phyloP scores from a whole-genome alignment of 129 eudicot genomes.

The Ambrosia trifida region DNA sequence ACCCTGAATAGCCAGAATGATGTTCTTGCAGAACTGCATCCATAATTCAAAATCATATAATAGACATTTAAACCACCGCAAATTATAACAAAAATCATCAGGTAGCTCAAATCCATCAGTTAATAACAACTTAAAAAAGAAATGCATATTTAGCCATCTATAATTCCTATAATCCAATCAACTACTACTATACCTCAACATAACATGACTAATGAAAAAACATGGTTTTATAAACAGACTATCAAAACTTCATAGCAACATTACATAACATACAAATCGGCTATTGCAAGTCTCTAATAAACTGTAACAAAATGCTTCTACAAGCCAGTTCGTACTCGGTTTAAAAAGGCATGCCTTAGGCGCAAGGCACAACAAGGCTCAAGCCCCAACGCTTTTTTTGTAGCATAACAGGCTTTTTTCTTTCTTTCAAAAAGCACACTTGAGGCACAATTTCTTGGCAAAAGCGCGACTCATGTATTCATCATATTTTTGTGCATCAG shows the following conservation, averaged over 20 bases:
- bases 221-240: not conserved
- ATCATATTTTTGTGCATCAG: no score
- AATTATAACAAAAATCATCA: not conserved
- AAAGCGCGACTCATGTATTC: no score
- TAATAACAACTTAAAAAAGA: not conserved
- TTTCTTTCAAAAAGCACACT: no score
- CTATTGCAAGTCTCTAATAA: not conserved
- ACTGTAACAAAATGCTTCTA: not conserved
- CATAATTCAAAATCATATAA: constrained; percentile 11
- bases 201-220: not conserved
- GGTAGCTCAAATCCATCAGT: not conserved
- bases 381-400: no score
- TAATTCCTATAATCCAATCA: not conserved
- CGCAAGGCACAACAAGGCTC: no score
- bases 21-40: constrained; percentile 94
- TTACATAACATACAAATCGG: not conserved
- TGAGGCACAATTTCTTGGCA: no score
- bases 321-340: not conserved
- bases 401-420: no score
- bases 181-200: not conserved
- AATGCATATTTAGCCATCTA: not conserved
- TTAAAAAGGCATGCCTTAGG: no score
- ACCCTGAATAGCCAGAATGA: constrained; percentile 96
- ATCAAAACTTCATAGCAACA: not conserved
- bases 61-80: not conserved